Evolutionary conservation across 176 grass and related monocot species (phyloP).

Genomic region (Saccharum spontaneum): DNA sequence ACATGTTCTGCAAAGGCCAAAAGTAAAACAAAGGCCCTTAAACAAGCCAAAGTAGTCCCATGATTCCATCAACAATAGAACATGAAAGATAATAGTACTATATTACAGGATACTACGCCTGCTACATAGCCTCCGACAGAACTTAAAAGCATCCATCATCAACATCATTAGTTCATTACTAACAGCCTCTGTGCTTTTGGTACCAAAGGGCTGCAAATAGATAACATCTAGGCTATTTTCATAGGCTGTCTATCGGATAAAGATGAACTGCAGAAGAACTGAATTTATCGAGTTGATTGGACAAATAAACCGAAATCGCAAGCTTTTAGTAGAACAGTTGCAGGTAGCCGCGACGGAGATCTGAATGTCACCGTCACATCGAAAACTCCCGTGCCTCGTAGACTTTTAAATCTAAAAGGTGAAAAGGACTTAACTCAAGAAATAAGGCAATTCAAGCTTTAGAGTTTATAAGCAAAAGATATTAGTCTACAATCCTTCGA

Average conservation of each 20-base stretch:
- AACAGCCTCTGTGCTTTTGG: background rate
- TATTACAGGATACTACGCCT: constrained; percentile 12
- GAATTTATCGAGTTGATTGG: background rate
- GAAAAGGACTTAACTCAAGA: constrained; percentile 13
- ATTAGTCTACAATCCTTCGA: background rate
- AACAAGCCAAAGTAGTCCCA: constrained; percentile 13
- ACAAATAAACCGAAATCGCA: background rate
- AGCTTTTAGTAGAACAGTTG: background rate
- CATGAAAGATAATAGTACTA: constrained; percentile 1
- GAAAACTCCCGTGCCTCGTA: background rate
- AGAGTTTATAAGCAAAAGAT: background rate
- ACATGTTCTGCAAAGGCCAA: constrained; percentile 12
- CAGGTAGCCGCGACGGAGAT: constrained; percentile 6
- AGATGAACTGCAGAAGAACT: too few species aligned
- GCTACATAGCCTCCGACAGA: constrained; percentile 12
- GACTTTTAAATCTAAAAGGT: background rate
- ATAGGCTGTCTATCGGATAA: too few species aligned
- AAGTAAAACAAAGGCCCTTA: background rate
- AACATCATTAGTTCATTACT: background rate
- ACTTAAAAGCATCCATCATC: background rate
- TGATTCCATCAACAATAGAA: background rate
- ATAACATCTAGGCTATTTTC: background rate
- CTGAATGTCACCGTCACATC: constrained; percentile 17
- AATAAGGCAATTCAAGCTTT: background rate
- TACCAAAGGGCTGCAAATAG: background rate